Base-by-base conservation (phyloP, 768 basidiomycete genomes). In the Obba rivulosa region DNA sequence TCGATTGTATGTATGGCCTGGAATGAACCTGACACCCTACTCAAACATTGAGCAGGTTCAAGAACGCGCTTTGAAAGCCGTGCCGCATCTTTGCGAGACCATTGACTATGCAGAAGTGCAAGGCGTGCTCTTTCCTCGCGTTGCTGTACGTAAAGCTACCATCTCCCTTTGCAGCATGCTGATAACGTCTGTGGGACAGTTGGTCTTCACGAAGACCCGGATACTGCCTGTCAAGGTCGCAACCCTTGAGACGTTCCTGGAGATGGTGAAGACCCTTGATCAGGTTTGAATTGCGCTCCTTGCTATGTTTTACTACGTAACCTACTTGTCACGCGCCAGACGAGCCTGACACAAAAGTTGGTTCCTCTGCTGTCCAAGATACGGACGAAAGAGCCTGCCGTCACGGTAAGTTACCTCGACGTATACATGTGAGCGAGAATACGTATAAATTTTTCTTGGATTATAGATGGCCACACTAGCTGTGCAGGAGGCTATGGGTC, bases 81-180 rank as follows among this genome's bases (percentile, higher is more conserved):
- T 98, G 2, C 95, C 95, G 2, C 81, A 79, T 43, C 73, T 99
- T 1, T 96, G 93, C 62, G 94, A 97, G 56, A 84, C 82, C 11
- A 86, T 97, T 41, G 94, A 98, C 65, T 98, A 96, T 61, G 89
- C 90, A 3, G 92, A 96, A 67, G 88, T 98, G 11, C 92, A 93
- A 57, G 79, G 84, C 11, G 84, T 93, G 2, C 66, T 96, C 35
- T 92, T 96, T 62, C 92, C 92, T 41, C 86, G 89, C 34, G 90
- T 96, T 49, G 92, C 92, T n/a, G 91, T 92, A 65, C 55, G 87
- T 62, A n/a, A n/a, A n/a, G n/a, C n/a, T n/a, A 60, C 22, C 34
- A 36, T 14, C 18, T 39, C 25, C 31, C 24, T n/a, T 48, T 17
- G 18, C 13, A 35, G 10, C 7, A 43, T 24, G 21, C 42, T 43